A percentile compares a stretch with the other conserved stretches of the same genome.
phyloP scores from a whole-genome alignment of 306 rosid genomes.

The Prunus davidiana region DNA sequence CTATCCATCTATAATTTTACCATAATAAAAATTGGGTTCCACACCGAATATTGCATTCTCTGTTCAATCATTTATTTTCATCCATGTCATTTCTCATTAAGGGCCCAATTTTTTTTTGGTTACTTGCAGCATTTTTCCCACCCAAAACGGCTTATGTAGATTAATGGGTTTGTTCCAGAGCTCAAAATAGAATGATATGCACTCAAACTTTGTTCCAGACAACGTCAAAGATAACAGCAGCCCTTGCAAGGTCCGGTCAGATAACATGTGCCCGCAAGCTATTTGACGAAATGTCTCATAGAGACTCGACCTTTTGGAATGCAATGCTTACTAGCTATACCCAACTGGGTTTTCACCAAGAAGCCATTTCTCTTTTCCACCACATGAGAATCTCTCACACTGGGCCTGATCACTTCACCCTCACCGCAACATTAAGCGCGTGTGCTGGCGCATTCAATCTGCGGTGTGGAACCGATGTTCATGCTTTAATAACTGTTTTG shows the following conservation, averaged over 20 bases:
- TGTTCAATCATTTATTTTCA: too few species aligned
- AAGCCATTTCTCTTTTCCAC: slow-evolving; percentile 46
- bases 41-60: too few species aligned
- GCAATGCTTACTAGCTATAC: slow-evolving; percentile 69
- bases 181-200: slow-evolving; percentile 39
- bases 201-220: slow-evolving; percentile 37
- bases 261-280: slow-evolving; percentile 58
- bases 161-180: background rate
- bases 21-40: too few species aligned
- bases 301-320: slow-evolving; percentile 72
- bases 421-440: slow-evolving; percentile 53
- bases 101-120: too few species aligned
- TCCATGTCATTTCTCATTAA: too few species aligned
- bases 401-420: slow-evolving; percentile 54
- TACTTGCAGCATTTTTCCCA: too few species aligned
- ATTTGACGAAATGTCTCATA: slow-evolving; percentile 58
- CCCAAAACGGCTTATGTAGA: too few species aligned
- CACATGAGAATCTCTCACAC: slow-evolving; percentile 46
- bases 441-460: slow-evolving; percentile 46
- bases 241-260: slow-evolving; percentile 37
- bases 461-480: slow-evolving; percentile 41
- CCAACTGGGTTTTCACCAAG: slow-evolving; percentile 47
- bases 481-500: slow-evolving; percentile 44
- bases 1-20: too few species aligned
- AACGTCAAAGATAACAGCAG: slow-evolving; percentile 46